Base-by-base conservation (phyloP, 371 early-diverging fungal genomes). In the Mucor saturninus region DNA sequence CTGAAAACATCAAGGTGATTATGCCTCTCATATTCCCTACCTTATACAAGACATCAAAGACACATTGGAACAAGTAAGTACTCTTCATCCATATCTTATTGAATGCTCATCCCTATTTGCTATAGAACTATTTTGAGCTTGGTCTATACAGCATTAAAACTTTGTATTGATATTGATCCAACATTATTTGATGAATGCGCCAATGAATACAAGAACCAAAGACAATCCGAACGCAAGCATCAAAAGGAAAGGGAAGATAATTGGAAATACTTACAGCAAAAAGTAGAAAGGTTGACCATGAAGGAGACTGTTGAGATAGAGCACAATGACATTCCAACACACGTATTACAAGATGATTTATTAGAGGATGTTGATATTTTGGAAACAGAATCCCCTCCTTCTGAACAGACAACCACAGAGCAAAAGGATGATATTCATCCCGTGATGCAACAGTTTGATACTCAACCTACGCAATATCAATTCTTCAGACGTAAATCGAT, bases 121-220 rank as follows among this genome's bases (percentile, higher is more conserved):
- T 11, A 4, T 32, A 92, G 93, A 66, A 93, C 91, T 0, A 95
- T 97, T 59, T 95, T 96, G 67, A 92, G 93, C 14, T 86, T 94
- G n/a, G 93, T 96, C 4, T 96, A 93, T 77, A 94, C 94, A 61
- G 95, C 96, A 0, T 83, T 96, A 52, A 95, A 95, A 64, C 85
- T 95, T 50, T 96, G 96, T 69, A 95, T 96, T 87, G 93, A 95
- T 59, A 94, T 95, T 51, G 90, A 91, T 74, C 94, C 96, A 29
- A 87, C 89, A 68, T 78, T 97, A 45, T 97, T 96, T 80, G 97
- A 97, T 55, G 91, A 93, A 58, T 95, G 93, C 72, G 90, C 93
- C 7, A 88, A 86, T 71, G 85, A 90, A 65, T 93, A 89, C 79
- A 93, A 92, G 71, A 87, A 86, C 39, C 87, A 85, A 58, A 84